These are phyloP conservation scores for Vigna unguiculata DNA, from an alignment of 306 rosid species.

Conservation along the genomic window DNA sequence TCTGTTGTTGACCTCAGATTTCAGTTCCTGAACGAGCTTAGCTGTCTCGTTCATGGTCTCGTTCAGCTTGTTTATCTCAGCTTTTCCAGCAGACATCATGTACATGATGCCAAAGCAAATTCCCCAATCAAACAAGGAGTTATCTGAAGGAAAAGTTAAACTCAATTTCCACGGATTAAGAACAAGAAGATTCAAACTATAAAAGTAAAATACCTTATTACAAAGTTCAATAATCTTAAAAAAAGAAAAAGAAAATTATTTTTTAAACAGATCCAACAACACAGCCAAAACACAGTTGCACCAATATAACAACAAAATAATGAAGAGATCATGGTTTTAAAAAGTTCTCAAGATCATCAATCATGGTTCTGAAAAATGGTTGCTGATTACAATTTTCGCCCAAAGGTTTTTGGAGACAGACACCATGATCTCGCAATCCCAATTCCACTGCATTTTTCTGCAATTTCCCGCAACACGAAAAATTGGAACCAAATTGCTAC, in stretches of 20 bases:
- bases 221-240: not conserved
- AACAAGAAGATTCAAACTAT: not conserved
- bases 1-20: slow-evolving; percentile 62
- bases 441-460: not conserved
- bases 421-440: not conserved
- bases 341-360: not conserved
- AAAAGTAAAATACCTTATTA: not conserved
- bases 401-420: not conserved
- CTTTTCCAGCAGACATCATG: slow-evolving; percentile 76
- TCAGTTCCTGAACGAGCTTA: slow-evolving; percentile 62
- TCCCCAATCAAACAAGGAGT: slow-evolving; percentile 66
- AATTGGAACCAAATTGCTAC: too few species aligned
- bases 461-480: not conserved
- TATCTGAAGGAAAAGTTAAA: slow-evolving; percentile 48
- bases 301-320: not conserved
- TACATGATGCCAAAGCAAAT: slow-evolving; percentile 71
- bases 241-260: not conserved
- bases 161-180: slow-evolving; percentile 11
- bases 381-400: not conserved
- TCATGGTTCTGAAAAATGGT: not conserved
- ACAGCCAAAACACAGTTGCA: not conserved
- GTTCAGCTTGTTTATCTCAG: slow-evolving; percentile 65
- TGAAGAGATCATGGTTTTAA: not conserved
- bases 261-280: slow-evolving; percentile 4
- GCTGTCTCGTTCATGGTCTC: slow-evolving; percentile 61